phyloP scores from a whole-genome alignment of 2,329 filamentous ascomycete genomes.

The Aspergillus glaucus region DNA sequence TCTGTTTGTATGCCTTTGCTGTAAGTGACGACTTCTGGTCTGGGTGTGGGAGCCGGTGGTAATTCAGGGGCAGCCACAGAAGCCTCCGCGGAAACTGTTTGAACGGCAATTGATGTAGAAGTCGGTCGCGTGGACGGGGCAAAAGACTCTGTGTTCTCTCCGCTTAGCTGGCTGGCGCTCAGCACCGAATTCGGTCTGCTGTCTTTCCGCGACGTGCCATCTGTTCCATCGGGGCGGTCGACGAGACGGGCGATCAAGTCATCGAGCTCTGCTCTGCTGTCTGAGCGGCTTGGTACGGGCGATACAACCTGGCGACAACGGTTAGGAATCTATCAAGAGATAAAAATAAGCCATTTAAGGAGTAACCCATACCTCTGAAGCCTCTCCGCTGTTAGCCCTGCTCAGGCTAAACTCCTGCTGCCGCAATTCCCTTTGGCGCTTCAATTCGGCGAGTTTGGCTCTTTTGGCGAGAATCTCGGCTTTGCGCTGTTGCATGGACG shows the following conservation, averaged over 20 bases:
- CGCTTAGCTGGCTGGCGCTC: slow-evolving; percentile 74
- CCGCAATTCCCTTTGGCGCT: slow-evolving; percentile 79
- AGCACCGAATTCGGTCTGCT: slow-evolving; percentile 83
- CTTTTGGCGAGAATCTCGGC: slow-evolving; percentile 96
- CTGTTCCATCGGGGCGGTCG: slow-evolving; percentile 55
- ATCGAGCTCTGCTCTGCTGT: slow-evolving; percentile 66
- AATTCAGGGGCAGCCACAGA: slow-evolving; percentile 67
- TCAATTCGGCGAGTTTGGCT: slow-evolving; percentile 93
- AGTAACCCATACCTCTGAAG: slow-evolving; percentile 58
- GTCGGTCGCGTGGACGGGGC: slow-evolving; percentile 35
- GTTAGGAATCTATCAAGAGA: slow-evolving; percentile 10
- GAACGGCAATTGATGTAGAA: slow-evolving; percentile 49
- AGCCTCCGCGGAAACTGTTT: slow-evolving; percentile 67
- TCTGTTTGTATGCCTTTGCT: slow-evolving; percentile 94
- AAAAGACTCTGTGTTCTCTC: slow-evolving; percentile 48
- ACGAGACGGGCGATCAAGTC: slow-evolving; percentile 77
- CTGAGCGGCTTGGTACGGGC: slow-evolving; percentile 63
- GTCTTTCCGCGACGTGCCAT: slow-evolving; percentile 44
- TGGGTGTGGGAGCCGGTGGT: slow-evolving; percentile 48
- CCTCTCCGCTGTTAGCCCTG: slow-evolving; percentile 62
- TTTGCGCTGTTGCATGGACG: slow-evolving; percentile 62
- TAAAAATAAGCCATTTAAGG: neutral
- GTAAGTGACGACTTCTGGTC: slow-evolving; percentile 81
- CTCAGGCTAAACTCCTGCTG: slow-evolving; percentile 66
- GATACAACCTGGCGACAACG: slow-evolving; percentile 52